Percentiles rank a stretch among this genome's conserved stretches.
Evolutionary conservation across 148 eudicot species (phyloP).

Genomic region (Nyssa sinensis): DNA sequence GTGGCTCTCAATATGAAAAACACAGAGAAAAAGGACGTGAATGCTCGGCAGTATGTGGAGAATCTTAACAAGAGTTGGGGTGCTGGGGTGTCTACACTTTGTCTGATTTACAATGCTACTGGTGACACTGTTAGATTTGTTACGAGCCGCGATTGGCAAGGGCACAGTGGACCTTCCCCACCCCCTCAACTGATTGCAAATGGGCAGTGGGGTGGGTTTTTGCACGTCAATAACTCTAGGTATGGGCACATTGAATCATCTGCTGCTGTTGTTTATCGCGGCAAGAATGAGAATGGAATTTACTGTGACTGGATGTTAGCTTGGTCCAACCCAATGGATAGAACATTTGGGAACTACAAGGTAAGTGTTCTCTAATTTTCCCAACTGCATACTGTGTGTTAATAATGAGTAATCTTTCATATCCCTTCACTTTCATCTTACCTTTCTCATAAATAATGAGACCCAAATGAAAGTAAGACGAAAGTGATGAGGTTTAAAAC

Average conservation of each 20-base stretch:
- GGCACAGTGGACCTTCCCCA: not conserved
- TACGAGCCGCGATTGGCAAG: not conserved
- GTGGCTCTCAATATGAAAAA: too few species aligned
- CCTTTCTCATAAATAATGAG: too few species aligned
- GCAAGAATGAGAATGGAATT: not conserved
- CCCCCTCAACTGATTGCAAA: slow-evolving; percentile 1
- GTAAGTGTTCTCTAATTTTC: too few species aligned
- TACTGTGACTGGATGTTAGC: not conserved
- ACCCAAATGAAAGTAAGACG: too few species aligned
- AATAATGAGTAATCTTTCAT: too few species aligned
- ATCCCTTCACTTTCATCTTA: too few species aligned
- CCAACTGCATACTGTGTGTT: too few species aligned
- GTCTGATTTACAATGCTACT: slow-evolving; percentile 8
- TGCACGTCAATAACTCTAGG: not conserved
- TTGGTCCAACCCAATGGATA: not conserved
- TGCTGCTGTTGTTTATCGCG: not conserved
- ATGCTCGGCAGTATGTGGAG: not conserved
- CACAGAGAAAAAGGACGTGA: not conserved
- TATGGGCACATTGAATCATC: not conserved
- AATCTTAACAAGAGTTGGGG: not conserved
- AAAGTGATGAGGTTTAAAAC: too few species aligned
- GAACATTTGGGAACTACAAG: too few species aligned
- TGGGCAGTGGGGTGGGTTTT: slow-evolving; percentile 9
- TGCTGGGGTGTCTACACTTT: not conserved
- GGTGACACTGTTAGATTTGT: not conserved